Conservation (phyloP, 352 stramenopile genomes). For the Phytophthora pinifolia region DNA sequence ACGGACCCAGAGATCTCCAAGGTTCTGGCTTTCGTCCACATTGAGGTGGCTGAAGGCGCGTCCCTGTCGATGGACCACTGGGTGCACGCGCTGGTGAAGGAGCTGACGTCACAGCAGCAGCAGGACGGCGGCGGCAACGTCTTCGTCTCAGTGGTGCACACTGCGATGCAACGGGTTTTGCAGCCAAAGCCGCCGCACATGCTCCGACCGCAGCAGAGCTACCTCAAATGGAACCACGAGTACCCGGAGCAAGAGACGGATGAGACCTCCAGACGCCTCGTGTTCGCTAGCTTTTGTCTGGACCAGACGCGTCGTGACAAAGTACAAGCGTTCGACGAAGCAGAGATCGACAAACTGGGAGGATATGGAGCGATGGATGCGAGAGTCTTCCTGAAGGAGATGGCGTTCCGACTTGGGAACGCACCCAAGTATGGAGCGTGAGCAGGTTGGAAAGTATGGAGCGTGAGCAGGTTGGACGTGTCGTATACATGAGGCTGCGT, state of each 20-base stretch:
- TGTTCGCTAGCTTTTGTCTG: slow-evolving; percentile 57
- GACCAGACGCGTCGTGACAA: slow-evolving; percentile 68
- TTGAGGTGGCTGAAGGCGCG: slow-evolving; percentile 17
- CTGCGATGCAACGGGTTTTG: not conserved
- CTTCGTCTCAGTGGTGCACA: slow-evolving; percentile 55
- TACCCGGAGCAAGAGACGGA: slow-evolving; percentile 29
- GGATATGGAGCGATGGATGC: slow-evolving; percentile 74
- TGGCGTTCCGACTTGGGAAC: slow-evolving; percentile 75
- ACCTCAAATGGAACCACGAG: slow-evolving; percentile 54
- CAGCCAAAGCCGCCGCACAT: slow-evolving; percentile 31
- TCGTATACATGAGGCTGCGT: too few relatives aligned
- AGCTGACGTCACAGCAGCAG: slow-evolving; percentile 35
- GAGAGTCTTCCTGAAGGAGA: slow-evolving; percentile 74
- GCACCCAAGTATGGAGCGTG: slow-evolving; percentile 84
- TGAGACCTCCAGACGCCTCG: slow-evolving; percentile 30
- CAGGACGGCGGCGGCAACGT: slow-evolving; percentile 32
- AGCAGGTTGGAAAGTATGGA: slow-evolving; percentile 66
- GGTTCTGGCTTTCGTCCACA: slow-evolving; percentile 59
- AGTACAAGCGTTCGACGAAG: slow-evolving; percentile 47
- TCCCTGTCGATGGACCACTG: slow-evolving; percentile 32
- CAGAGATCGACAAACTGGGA: slow-evolving; percentile 48
- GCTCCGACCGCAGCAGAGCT: slow-evolving; percentile 67
- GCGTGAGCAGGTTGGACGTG: slow-evolving; percentile 28
- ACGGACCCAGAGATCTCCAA: slow-evolving; percentile 35
- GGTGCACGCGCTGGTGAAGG: slow-evolving; percentile 42